Evolutionary conservation across 129 eudicot species (phyloP).

Genomic region (Kitagawia praeruptora): DNA sequence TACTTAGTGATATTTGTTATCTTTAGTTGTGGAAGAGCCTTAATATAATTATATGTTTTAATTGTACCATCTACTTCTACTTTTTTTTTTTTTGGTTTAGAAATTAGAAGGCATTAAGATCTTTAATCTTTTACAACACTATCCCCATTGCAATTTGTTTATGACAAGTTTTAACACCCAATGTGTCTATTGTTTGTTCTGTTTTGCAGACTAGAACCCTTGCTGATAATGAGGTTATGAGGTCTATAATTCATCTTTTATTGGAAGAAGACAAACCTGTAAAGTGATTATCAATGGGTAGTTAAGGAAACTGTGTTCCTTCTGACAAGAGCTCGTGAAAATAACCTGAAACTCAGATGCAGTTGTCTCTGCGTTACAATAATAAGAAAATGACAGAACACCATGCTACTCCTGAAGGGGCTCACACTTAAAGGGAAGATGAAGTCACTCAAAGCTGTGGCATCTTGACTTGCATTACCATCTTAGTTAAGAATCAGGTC

Average conservation of each 20-base stretch:
- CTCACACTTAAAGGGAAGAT: neutral
- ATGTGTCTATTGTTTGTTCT: neutral
- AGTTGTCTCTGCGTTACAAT: neutral
- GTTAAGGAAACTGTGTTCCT: neutral
- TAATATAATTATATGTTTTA: neutral
- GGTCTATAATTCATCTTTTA: conserved; percentile 74
- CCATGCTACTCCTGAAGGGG: neutral
- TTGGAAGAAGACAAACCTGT: conserved; percentile 67
- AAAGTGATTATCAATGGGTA: conserved; percentile 20
- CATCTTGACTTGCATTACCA: neutral
- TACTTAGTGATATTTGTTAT: neutral
- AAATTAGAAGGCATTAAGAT: neutral
- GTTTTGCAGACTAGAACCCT: conserved; percentile 39
- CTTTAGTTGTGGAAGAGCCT: neutral
- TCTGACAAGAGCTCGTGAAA: neutral
- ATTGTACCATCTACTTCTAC: neutral
- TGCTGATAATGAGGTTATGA: conserved; percentile 61
- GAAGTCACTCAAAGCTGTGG: neutral
- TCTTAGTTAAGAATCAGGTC: neutral
- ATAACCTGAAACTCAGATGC: neutral
- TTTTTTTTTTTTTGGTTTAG: neutral
- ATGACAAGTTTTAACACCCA: neutral
- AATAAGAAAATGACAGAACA: neutral
- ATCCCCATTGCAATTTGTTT: neutral
- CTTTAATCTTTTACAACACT: neutral